Conservation (phyloP, 2,329 filamentous ascomycete genomes). For the Talaromyces pinophilus region DNA sequence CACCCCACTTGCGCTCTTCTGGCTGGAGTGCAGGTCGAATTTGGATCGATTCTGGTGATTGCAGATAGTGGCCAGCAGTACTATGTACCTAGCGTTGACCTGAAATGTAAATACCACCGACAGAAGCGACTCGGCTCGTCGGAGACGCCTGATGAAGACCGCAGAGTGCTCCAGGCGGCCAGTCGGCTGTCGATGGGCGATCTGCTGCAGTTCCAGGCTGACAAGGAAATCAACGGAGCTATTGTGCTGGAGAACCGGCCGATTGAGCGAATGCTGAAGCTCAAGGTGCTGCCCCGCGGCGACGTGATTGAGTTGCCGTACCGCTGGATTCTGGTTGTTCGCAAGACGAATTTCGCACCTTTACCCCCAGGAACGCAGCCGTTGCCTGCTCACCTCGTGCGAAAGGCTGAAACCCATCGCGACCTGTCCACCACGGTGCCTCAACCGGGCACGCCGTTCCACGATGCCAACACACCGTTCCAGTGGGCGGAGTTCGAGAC, state of each 20-base stretch:
- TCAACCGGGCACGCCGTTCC: conserved; percentile 66
- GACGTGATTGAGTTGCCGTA: conserved; percentile 64
- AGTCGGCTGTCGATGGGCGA: conserved; percentile 69
- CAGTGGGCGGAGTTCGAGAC: conserved; percentile 80
- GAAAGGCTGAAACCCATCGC: conserved; percentile 55
- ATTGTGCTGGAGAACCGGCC: conserved; percentile 79
- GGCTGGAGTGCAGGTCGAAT: conserved; percentile 88
- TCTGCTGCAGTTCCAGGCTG: conserved; percentile 82
- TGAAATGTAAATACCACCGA: conserved; percentile 92
- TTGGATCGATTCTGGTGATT: conserved; percentile 80
- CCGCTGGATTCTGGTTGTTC: conserved; percentile 52
- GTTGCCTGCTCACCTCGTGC: conserved; percentile 50
- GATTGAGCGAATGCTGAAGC: conserved; percentile 72
- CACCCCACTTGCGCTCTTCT: conserved; percentile 93
- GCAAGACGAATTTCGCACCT: conserved; percentile 52
- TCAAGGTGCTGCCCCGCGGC: conserved; percentile 77
- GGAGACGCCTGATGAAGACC: conserved; percentile 65
- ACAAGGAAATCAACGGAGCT: conserved; percentile 86
- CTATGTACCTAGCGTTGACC: conserved; percentile 86
- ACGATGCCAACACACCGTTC: conserved; percentile 57
- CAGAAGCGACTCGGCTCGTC: conserved; percentile 78
- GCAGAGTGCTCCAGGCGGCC: conserved; percentile 68
- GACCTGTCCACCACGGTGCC: conserved; percentile 63
- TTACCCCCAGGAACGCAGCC: conserved; percentile 50
- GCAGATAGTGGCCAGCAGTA: conserved; percentile 91